Percentiles rank a stretch among this genome's conserved stretches.
phyloP scores from a whole-genome alignment of 106 monocot species.

The Ottelia alismoides region DNA sequence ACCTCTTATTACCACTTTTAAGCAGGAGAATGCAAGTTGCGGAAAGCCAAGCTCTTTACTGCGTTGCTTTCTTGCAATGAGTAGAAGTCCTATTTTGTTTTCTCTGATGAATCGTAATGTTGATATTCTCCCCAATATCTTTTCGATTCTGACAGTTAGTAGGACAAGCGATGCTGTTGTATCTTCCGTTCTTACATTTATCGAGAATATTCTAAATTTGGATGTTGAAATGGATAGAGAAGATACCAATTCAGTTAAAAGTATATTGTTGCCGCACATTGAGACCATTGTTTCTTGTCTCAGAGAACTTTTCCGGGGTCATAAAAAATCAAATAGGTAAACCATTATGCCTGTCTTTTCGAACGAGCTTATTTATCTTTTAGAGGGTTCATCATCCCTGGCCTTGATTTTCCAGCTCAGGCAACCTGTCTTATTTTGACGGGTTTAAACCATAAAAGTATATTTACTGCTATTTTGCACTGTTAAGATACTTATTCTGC shows the following conservation, averaged over 20 bases:
- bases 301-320: constrained; percentile 33
- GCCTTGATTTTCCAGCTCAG: too few species aligned
- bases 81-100: constrained; percentile 38
- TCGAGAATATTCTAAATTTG: constrained; percentile 69
- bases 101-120: constrained; percentile 34
- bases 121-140: constrained; percentile 52
- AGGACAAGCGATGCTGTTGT: constrained; percentile 63
- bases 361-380: too few species aligned
- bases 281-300: constrained; percentile 40
- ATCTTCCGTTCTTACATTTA: constrained; percentile 59
- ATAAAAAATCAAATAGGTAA: constrained; percentile 43
- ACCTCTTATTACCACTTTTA: constrained; percentile 68
- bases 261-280: constrained; percentile 57
- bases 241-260: constrained; percentile 31
- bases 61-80: constrained; percentile 84
- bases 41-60: constrained; percentile 84
- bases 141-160: constrained; percentile 74
- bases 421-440: too few species aligned
- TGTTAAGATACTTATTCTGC: too few species aligned
- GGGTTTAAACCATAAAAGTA: too few species aligned
- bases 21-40: constrained; percentile 75
- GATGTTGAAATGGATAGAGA: constrained; percentile 34
- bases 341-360: too few species aligned
- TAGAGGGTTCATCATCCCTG: too few species aligned
- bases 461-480: too few species aligned